phyloP scores from a whole-genome alignment of 176 grass and related monocot genomes.

The Rhipidocladum racemiflorum region DNA sequence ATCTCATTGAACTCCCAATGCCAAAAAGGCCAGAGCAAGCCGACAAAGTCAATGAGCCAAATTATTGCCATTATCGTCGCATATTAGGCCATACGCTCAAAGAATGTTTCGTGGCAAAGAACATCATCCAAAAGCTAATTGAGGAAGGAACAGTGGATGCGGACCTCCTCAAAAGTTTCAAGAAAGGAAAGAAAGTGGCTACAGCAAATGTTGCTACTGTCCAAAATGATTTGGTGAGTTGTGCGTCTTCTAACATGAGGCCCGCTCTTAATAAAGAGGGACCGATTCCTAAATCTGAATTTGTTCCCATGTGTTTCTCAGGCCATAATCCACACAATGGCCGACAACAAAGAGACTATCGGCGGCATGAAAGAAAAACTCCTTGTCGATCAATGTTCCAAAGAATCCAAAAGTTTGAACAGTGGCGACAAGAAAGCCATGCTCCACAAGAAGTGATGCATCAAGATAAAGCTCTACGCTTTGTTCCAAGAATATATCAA shows the following conservation, averaged over 20 bases:
- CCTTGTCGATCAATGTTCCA: no score
- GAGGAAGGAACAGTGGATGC: not conserved
- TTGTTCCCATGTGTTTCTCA: not conserved
- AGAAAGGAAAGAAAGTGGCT: slow-evolving; percentile 4
- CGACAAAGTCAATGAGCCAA: not conserved
- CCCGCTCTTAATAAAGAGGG: not conserved
- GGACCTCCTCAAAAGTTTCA: not conserved
- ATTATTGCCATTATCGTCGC: not conserved
- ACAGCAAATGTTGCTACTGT: not conserved
- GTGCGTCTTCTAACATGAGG: not conserved
- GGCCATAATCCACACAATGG: no score
- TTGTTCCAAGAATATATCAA: no score
- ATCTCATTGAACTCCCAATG: no score
- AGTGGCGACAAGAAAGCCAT: no score
- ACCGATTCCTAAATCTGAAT: not conserved
- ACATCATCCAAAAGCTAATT: not conserved
- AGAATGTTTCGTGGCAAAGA: not conserved
- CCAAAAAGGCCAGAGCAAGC: no score
- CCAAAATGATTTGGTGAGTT: not conserved
- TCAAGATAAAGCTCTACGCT: no score
- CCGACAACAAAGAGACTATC: no score
- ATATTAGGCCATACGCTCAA: not conserved
- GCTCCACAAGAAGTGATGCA: no score
- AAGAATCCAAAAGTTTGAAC: no score
- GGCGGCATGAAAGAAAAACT: no score